These are phyloP conservation scores for Huntiella decipiens DNA, from an alignment of 2,329 filamentous ascomycete genomes.

Conservation along the genomic window DNA sequence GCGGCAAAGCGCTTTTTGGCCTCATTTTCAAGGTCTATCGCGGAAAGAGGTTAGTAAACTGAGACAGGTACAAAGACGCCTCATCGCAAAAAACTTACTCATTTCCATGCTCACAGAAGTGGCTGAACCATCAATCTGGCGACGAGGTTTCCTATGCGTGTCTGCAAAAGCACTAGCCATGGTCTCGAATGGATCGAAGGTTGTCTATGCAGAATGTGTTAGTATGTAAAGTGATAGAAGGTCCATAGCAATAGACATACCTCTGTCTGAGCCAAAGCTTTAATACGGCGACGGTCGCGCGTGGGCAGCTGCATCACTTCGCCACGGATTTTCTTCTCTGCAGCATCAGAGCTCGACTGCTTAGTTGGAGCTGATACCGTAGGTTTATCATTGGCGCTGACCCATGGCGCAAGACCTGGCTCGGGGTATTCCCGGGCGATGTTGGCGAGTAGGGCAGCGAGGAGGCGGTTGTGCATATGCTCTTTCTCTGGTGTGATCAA, in stretches of 20 bases:
- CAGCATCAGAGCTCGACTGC: conserved; percentile 44
- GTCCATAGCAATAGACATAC: conserved; percentile 22
- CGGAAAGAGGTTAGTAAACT: not conserved
- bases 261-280: conserved; percentile 43
- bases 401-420: conserved; percentile 48
- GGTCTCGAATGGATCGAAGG: conserved; percentile 35
- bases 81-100: conserved; percentile 33
- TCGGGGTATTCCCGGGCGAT: conserved; percentile 51
- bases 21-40: conserved; percentile 44
- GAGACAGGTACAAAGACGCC: not conserved
- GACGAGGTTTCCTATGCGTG: conserved; percentile 25
- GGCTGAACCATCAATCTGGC: conserved; percentile 42
- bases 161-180: conserved; percentile 34
- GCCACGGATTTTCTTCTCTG: conserved; percentile 45
- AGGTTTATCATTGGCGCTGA: conserved; percentile 52
- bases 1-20: conserved; percentile 47
- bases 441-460: conserved; percentile 49
- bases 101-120: conserved; percentile 52
- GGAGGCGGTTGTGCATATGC: conserved; percentile 49
- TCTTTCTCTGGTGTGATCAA: conserved; percentile 37
- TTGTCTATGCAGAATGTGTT: not conserved
- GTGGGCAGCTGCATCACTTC: conserved; percentile 54
- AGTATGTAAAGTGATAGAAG: not conserved
- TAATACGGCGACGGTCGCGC: conserved; percentile 45
- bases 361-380: conserved; percentile 36